A percentile compares a stretch with the other conserved stretches of the same genome.
phyloP scores from a whole-genome alignment of 2,329 filamentous ascomycete genomes.

The Trichoderma sp. region DNA sequence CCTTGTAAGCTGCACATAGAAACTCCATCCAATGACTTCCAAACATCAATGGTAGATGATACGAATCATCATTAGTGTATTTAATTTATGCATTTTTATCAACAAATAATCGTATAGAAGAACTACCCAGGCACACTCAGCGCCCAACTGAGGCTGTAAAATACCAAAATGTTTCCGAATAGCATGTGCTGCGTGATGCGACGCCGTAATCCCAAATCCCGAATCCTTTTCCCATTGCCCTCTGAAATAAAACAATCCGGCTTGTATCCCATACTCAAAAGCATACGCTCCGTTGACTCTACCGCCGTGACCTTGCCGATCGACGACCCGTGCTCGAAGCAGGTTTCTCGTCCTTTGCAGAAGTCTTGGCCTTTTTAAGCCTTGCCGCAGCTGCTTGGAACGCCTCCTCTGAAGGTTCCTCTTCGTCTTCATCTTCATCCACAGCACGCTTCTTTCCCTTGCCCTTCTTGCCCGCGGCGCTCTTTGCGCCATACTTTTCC shows the following conservation, averaged over 20 bases:
- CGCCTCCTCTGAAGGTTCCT: conserved; percentile 62
- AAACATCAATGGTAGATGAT: background rate
- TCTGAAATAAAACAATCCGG: background rate
- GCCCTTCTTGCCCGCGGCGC: conserved; percentile 49
- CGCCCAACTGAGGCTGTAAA: background rate
- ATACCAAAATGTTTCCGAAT: background rate
- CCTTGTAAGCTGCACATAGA: background rate
- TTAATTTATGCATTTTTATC: background rate
- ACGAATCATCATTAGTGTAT: background rate
- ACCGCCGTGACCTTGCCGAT: conserved; percentile 18
- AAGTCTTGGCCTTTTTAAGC: conserved; percentile 37
- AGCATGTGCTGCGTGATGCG: background rate
- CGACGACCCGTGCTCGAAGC: background rate
- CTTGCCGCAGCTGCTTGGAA: conserved; percentile 59
- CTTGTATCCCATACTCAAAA: background rate
- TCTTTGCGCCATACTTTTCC: conserved; percentile 66
- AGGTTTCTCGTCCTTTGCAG: background rate
- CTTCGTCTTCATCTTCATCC: conserved; percentile 60
- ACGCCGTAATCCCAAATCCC: conserved; percentile 1
- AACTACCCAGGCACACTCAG: background rate
- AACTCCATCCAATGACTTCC: background rate
- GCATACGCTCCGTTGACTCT: background rate
- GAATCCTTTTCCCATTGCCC: background rate
- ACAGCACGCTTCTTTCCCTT: conserved; percentile 56
- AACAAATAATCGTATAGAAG: background rate